phyloP scores from a whole-genome alignment of 176 grass and related monocot species.

The Aegilops bicornis region DNA sequence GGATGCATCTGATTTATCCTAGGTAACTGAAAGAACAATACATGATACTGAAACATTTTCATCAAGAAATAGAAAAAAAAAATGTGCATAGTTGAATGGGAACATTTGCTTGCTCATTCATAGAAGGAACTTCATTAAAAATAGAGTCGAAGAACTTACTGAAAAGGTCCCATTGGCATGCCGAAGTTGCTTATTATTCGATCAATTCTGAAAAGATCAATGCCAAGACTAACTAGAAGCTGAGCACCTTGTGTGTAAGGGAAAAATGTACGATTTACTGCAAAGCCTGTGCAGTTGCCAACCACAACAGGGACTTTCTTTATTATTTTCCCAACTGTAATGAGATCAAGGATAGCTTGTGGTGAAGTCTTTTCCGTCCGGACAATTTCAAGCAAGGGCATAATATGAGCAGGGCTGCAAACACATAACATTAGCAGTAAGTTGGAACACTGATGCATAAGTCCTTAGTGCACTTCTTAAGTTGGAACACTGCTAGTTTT shows the following conservation, averaged over 20 bases:
- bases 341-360: conserved; percentile 89
- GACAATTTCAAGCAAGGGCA: conserved; percentile 99
- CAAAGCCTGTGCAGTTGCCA: conserved; percentile 96
- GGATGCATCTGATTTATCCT: neutral
- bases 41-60: neutral
- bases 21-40: neutral
- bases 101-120: neutral
- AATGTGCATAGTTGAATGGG: neutral
- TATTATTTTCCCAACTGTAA: conserved; percentile 89
- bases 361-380: conserved; percentile 92
- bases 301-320: conserved; percentile 98
- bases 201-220: conserved; percentile 89
- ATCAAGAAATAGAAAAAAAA: neutral
- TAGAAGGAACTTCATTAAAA: neutral
- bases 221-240: conserved; percentile 78
- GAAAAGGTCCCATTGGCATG: conserved; percentile 99
- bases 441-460: neutral
- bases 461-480: conserved; percentile 5
- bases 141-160: conserved; percentile 57
- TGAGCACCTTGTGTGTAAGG: conserved; percentile 79
- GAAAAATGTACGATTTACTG: conserved; percentile 97
- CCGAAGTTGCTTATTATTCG: conserved; percentile 77
- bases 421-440: conserved; percentile 26
- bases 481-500: neutral
- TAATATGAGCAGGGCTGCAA: conserved; percentile 96